Conservation (phyloP, 1,139 yeast species). For the Diutina sp. region DNA sequence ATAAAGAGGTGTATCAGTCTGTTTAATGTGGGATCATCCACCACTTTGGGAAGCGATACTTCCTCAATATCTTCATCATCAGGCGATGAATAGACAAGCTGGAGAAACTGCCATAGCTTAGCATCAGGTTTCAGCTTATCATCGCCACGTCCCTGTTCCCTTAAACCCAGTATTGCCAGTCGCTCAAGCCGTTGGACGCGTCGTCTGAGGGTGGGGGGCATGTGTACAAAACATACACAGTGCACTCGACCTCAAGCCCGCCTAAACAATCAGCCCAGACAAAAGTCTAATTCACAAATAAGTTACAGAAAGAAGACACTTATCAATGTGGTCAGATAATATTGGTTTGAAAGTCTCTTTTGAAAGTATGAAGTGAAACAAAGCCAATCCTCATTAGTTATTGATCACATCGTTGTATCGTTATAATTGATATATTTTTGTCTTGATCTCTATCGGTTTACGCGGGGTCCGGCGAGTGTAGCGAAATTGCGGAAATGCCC, state of each 20-base stretch:
- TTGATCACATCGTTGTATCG: too few relatives aligned
- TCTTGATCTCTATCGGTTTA: too few relatives aligned
- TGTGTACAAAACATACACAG: not conserved
- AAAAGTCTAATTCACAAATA: too few relatives aligned
- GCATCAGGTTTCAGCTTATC: not conserved
- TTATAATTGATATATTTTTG: too few relatives aligned
- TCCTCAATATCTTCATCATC: not conserved
- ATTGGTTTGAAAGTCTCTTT: too few relatives aligned
- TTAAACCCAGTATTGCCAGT: not conserved
- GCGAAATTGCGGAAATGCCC: not conserved
- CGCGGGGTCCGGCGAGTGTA: too few relatives aligned
- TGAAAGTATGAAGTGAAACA: too few relatives aligned
- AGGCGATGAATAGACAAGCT: not conserved
- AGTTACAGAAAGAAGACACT: too few relatives aligned
- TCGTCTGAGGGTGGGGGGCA: not conserved
- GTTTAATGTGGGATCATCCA: slow-evolving; percentile 11
- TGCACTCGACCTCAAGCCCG: not conserved
- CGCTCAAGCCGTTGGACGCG: not conserved
- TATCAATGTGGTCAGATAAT: too few relatives aligned
- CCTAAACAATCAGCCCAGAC: too few relatives aligned
- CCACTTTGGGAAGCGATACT: not conserved
- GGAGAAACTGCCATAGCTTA: not conserved
- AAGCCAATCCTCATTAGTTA: too few relatives aligned
- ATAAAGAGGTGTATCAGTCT: slow-evolving; percentile 26
- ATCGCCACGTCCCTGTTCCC: not conserved